A percentile compares a stretch with the other conserved stretches of the same genome.
Evolutionary conservation across 2,329 filamentous ascomycete species (phyloP).

Genomic region (Trichoderma brevicompactum): DNA sequence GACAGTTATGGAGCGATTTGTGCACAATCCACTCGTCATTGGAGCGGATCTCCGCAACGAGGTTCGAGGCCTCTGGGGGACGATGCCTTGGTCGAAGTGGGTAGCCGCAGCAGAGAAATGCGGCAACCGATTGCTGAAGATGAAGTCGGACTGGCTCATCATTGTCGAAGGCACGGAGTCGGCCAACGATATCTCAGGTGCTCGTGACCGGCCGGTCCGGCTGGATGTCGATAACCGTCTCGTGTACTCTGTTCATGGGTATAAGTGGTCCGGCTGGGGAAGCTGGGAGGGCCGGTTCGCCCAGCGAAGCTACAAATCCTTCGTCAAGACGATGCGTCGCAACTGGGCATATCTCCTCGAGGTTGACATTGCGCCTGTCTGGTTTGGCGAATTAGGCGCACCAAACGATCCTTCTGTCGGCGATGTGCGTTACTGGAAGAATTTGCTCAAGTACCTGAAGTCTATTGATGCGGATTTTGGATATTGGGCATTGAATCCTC

Average conservation of each 20-base stretch:
- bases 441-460: constrained; percentile 63
- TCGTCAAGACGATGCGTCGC: constrained; percentile 62
- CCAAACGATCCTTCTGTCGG: constrained; percentile 57
- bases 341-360: constrained; percentile 69
- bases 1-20: constrained; percentile 63
- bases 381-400: constrained; percentile 70
- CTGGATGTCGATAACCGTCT: constrained; percentile 60
- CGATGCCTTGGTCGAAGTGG: constrained; percentile 69
- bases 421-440: constrained; percentile 67
- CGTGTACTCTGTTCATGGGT: constrained; percentile 71
- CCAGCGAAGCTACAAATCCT: constrained; percentile 64
- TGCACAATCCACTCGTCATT: constrained; percentile 64
- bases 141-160: constrained; percentile 68
- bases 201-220: constrained; percentile 57
- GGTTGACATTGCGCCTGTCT: constrained; percentile 57
- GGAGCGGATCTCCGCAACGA: constrained; percentile 72
- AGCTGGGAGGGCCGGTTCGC: constrained; percentile 62
- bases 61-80: constrained; percentile 70
- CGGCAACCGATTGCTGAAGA: constrained; percentile 61
- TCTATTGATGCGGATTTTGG: constrained; percentile 66
- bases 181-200: constrained; percentile 66
- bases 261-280: constrained; percentile 73
- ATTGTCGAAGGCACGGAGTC: constrained; percentile 71
- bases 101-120: constrained; percentile 69
- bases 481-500: constrained; percentile 72